These are phyloP conservation scores for Claviceps sp. DNA, from an alignment of 2,329 filamentous ascomycete species.

Conservation along the genomic window DNA sequence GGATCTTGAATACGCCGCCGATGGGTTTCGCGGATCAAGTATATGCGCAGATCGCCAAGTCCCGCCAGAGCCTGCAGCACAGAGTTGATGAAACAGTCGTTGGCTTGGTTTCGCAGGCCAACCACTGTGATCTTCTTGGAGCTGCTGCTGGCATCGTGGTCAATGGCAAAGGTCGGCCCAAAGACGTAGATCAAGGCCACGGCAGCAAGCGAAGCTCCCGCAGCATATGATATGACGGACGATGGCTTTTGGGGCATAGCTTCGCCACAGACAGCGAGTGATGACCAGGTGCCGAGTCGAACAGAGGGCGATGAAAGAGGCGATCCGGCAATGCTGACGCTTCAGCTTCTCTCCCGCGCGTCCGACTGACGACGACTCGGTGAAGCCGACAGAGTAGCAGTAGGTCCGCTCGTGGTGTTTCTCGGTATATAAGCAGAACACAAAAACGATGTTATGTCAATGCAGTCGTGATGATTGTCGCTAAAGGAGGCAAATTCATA, in stretches of 20 bases:
- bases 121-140: conserved; percentile 75
- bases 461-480: background rate
- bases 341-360: background rate
- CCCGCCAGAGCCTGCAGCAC: conserved; percentile 88
- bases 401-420: background rate
- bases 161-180: conserved; percentile 90
- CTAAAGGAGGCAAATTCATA: background rate
- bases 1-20: conserved; percentile 67
- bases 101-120: conserved; percentile 78
- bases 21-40: conserved; percentile 85
- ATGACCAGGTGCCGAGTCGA: conserved; percentile 4
- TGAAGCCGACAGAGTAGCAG: background rate
- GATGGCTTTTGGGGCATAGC: conserved; percentile 24
- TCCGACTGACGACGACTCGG: background rate
- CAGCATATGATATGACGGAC: conserved; percentile 68
- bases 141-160: conserved; percentile 54
- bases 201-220: conserved; percentile 86
- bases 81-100: conserved; percentile 96
- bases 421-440: background rate
- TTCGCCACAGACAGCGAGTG: background rate
- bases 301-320: background rate
- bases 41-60: conserved; percentile 74
- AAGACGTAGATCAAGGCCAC: conserved; percentile 96
- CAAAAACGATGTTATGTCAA: background rate
- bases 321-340: background rate